phyloP scores from a whole-genome alignment of 2,329 filamentous ascomycete genomes.

The Penicillium sclerotigenum region DNA sequence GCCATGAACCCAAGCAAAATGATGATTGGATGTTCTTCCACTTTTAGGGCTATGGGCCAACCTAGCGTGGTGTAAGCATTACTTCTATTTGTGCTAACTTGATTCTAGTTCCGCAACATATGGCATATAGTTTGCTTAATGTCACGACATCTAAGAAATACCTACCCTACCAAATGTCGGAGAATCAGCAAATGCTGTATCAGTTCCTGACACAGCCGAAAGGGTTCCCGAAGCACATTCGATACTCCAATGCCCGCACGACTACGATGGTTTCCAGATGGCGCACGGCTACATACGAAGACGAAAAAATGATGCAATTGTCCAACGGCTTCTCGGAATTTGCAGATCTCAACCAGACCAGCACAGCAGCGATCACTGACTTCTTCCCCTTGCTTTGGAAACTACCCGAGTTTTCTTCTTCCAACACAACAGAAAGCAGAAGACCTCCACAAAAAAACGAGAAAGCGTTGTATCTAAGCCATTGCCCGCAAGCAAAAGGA shows the following conservation, averaged over 20 bases:
- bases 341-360: slow-evolving; percentile 42
- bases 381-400: slow-evolving; percentile 46
- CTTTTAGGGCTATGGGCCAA: slow-evolving; percentile 25
- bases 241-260: slow-evolving; percentile 49
- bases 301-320: slow-evolving; percentile 45
- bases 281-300: slow-evolving; percentile 41
- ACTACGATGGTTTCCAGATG: slow-evolving; percentile 53
- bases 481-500: slow-evolving; percentile 46
- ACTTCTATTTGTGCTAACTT: neutral
- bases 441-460: slow-evolving; percentile 45
- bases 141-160: slow-evolving; percentile 49
- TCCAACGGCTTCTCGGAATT: slow-evolving; percentile 46
- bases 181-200: slow-evolving; percentile 53
- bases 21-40: neutral
- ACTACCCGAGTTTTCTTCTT: slow-evolving; percentile 43
- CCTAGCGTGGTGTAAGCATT: slow-evolving; percentile 24
- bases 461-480: slow-evolving; percentile 40
- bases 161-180: slow-evolving; percentile 55
- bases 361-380: slow-evolving; percentile 46
- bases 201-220: slow-evolving; percentile 47
- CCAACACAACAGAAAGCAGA: slow-evolving; percentile 42
- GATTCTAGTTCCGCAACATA: slow-evolving; percentile 31
- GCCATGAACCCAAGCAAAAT: neutral
- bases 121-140: slow-evolving; percentile 49
- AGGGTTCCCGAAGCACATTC: slow-evolving; percentile 14